These are phyloP conservation scores for Talaromyces piceae DNA, from an alignment of 2,329 filamentous ascomycete species.

Conservation along the genomic window DNA sequence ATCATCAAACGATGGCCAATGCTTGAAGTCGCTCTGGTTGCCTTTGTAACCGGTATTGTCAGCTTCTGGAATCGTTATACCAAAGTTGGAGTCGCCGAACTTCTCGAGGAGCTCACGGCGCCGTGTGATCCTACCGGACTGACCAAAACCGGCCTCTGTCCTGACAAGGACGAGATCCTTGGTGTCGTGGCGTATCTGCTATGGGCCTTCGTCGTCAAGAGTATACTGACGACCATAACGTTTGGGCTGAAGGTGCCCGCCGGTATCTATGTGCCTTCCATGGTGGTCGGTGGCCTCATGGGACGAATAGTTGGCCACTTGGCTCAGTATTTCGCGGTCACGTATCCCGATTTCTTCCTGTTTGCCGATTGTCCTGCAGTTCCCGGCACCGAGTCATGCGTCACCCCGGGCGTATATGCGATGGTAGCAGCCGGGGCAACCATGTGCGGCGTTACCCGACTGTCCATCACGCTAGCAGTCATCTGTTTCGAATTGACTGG, in stretches of 20 bases:
- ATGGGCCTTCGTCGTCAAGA: constrained; percentile 81
- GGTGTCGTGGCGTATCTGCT: constrained; percentile 64
- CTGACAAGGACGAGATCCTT: constrained; percentile 68
- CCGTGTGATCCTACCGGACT: constrained; percentile 66
- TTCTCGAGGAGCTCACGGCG: constrained; percentile 82
- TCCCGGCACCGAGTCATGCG: constrained; percentile 66
- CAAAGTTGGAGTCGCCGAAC: constrained; percentile 79
- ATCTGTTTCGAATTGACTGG: constrained; percentile 95
- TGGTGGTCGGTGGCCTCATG: constrained; percentile 93
- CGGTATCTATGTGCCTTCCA: constrained; percentile 95
- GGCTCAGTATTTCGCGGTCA: constrained; percentile 72
- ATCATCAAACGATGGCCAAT: constrained; percentile 77
- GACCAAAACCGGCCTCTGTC: constrained; percentile 71
- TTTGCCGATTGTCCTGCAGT: constrained; percentile 67
- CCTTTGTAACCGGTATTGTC: constrained; percentile 71
- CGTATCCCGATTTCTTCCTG: constrained; percentile 61
- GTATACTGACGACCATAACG: constrained; percentile 77
- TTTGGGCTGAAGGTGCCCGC: constrained; percentile 96
- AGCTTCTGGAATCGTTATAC: constrained; percentile 94
- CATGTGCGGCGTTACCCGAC: constrained; percentile 92
- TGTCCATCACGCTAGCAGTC: constrained; percentile 88
- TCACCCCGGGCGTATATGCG: constrained; percentile 94
- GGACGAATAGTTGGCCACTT: constrained; percentile 80
- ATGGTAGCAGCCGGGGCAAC: constrained; percentile 90
- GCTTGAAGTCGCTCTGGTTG: constrained; percentile 81